Evolutionary conservation across 2,329 filamentous ascomycete genomes (phyloP), one percentile per base, ranked within the genome.

Genomic region (Exophiala viscosa): DNA sequence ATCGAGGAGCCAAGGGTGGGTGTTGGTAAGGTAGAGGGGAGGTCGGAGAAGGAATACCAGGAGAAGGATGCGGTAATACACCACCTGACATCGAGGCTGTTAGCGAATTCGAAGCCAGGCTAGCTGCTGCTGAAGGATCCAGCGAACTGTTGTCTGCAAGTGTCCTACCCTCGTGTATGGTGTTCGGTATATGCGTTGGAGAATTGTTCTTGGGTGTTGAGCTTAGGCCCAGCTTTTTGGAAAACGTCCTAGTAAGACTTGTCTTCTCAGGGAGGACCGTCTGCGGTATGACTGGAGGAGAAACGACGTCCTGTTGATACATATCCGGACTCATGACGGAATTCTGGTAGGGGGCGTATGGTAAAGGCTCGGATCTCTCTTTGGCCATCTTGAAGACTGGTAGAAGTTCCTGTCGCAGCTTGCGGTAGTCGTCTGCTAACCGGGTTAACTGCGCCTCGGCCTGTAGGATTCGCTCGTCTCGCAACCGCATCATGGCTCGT

Each of bases 371-470:
- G 60, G 90, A 88, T 63, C 87, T 87, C 67, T 97, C 91, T 73
- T 97, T 97, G 64, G 86, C 87, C 65, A 96, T 84, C 58, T 91
- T 88, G 65, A 96, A 83, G 15, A 95, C 86, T 3, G 93, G 92
- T 31, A 97, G 78, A 66, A 96, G 83, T 66, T 99, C 93, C 70
- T 97, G 92, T 51, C 93, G 82, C 58, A 99, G 73, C 61, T 89
- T 86, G 62, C 87, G 82, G 68, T 95, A 96, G 67, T 97, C 91
- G 36, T 96, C 90, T 10, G 86, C 86, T 64, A 97, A 80, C 56
- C 87, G 84, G 58, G 87, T 84, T 66, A 97, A 73, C 66, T 97
- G 90, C 53, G 85, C 81, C 70, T 97, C 92, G 20, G 92, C 81
- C 39, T 88, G 77, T 59, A 83, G 84, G 73, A 97, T 92, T 54